These are phyloP conservation scores for Fraxinus pennsylvanica DNA, from an alignment of 257 asterid genomes.

Conservation along the genomic window DNA sequence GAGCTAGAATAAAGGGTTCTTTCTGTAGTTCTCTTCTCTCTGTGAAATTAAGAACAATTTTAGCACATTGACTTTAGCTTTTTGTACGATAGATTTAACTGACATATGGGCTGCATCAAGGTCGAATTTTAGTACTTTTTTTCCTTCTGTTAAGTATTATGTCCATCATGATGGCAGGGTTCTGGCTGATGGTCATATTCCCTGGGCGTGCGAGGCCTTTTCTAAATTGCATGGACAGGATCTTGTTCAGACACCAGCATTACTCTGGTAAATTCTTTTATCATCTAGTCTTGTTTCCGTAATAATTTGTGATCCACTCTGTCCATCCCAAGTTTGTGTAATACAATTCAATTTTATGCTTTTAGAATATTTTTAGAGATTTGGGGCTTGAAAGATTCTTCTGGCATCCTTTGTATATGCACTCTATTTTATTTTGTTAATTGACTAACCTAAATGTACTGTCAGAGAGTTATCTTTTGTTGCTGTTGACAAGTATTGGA, in stretches of 20 bases:
- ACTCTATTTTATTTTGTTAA: no score
- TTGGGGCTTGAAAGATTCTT: background rate
- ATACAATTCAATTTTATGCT: background rate
- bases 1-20: background rate
- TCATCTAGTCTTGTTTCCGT: background rate
- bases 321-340: background rate
- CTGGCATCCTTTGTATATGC: no score
- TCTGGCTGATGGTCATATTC: conserved; percentile 93
- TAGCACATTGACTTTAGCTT: background rate
- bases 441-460: no score
- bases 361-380: background rate
- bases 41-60: background rate
- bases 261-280: conserved; percentile 60
- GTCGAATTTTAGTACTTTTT: background rate
- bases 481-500: no score
- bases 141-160: background rate
- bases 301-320: background rate
- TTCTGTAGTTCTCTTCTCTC: background rate
- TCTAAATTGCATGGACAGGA: conserved; percentile 66
- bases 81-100: background rate
- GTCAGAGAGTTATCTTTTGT: no score
- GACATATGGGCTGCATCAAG: background rate
- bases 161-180: conserved; percentile 58
- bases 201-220: conserved; percentile 99
- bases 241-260: conserved; percentile 59